Base-by-base conservation (phyloP, 371 early-diverging fungal genomes). In the Encephalitozoon romaleae region DNA sequence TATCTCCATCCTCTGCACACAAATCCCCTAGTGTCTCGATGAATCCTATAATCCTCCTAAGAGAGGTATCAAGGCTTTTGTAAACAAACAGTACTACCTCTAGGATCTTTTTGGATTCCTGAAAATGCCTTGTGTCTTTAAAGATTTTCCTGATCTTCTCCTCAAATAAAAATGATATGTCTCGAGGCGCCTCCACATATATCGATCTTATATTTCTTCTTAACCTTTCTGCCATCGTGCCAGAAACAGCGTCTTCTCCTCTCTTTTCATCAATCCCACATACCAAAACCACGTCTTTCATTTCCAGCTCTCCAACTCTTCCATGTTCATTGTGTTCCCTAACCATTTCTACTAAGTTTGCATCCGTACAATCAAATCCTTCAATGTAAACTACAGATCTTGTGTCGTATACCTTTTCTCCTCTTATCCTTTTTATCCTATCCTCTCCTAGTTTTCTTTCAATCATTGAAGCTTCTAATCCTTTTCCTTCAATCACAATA, bases 281-380 rank as follows among this genome's bases (percentile, higher is more conserved):
- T 34, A 72, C 21, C 15, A 72, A 4, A 23, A 42, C 47, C 45
- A 63, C 18, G 9, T 39, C 43, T 8, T 15, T 18, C 15, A 52
- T 26, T 15, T 49, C 25, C 49, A 51, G 1, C 9, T 47, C 67
- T 34, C 55, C 42, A 3, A 73, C 49, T 21, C 49, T 65, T 42
- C 65, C 65, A 66, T 34, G 52, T 28, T 66, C 53, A 52, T 52
- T 52, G 49, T 51, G 43, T 39, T 73, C 74, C 18, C 55, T 64
- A 23, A 66, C 53, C 39, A 25, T 25, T 21, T 65, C 63, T 6
- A 12, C 18, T 15, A 51, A 12, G 15, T 38, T 38, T 32, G 26
- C 49, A 41, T 23, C 32, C 8, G 15, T 30, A 12, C 41, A 30
- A 30, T 73, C 74, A 63, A 51, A 64, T 38, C 42, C 67, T 15